These are phyloP conservation scores for Mortierella sp. DNA, from an alignment of 371 early-diverging fungal species.

Conservation along the genomic window DNA sequence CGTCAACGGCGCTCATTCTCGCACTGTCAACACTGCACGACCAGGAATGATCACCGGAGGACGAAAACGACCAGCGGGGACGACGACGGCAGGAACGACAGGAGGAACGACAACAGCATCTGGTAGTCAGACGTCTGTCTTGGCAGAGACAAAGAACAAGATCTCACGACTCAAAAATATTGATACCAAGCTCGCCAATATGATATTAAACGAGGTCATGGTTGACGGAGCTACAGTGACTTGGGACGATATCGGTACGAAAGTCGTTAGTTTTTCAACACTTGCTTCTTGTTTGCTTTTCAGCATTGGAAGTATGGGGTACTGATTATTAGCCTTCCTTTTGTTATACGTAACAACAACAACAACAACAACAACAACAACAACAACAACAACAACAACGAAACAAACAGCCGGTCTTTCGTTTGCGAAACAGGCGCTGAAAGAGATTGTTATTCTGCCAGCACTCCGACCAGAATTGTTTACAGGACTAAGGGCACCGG, in stretches of 20 bases:
- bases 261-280: not conserved
- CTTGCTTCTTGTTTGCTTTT: no score
- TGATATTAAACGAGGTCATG: conserved; percentile 72
- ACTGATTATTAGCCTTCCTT: no score
- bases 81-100: conserved; percentile 6
- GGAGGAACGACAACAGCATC: not conserved
- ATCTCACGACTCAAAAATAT: conserved; percentile 56
- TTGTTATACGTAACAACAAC: no score
- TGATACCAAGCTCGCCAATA: conserved; percentile 65
- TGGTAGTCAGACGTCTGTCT: conserved; percentile 16
- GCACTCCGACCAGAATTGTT: conserved; percentile 84
- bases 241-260: conserved; percentile 71
- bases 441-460: conserved; percentile 84
- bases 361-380: no score
- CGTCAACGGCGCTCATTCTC: not conserved
- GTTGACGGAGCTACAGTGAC: conserved; percentile 62
- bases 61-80: conserved; percentile 27
- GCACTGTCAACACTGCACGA: conserved; percentile 8
- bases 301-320: no score
- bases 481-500: conserved; percentile 80
- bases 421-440: conserved; percentile 76
- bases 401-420: conserved; percentile 69
- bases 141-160: conserved; percentile 45
- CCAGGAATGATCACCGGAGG: conserved; percentile 50
- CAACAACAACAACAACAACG: no score